These are phyloP conservation scores for Chloranthus sessilifolius DNA, from an alignment of 164 flowering plant genomes.

Conservation along the genomic window DNA sequence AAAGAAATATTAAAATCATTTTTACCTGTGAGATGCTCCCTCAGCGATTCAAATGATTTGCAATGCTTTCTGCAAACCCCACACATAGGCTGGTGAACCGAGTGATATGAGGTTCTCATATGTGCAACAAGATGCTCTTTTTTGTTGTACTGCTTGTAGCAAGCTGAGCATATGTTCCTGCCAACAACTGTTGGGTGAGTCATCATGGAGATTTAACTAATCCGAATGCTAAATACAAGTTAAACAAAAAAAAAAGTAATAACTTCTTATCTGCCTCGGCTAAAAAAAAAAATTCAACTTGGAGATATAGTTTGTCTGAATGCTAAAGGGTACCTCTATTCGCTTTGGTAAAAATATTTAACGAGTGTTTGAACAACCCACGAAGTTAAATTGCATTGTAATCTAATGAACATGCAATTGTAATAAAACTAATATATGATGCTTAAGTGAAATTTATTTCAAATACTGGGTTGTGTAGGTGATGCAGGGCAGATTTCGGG, in stretches of 20 bases:
- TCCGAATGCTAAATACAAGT: not conserved
- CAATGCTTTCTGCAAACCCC: conserved; percentile 61
- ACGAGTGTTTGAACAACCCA: too few species aligned
- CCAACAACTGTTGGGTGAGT: conserved; percentile 9
- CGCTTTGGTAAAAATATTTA: too few species aligned
- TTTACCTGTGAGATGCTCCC: conserved; percentile 62
- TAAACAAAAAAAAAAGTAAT: not conserved
- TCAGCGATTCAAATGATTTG: conserved; percentile 59
- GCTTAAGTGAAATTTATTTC: too few species aligned
- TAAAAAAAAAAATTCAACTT: too few species aligned
- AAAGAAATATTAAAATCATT: not conserved
- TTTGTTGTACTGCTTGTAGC: conserved; percentile 68
- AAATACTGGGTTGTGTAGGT: too few species aligned
- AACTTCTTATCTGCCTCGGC: not conserved
- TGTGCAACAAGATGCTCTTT: conserved; percentile 72
- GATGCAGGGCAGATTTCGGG: too few species aligned
- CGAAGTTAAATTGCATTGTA: too few species aligned
- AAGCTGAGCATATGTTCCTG: conserved; percentile 74
- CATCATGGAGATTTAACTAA: not conserved
- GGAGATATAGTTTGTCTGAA: too few species aligned
- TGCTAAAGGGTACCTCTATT: too few species aligned
- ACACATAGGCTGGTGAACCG: conserved; percentile 72
- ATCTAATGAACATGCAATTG: too few species aligned
- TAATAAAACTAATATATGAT: too few species aligned
- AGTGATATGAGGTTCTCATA: conserved; percentile 60